Evolutionary conservation across 1,284 basidiomycete genomes (phyloP), one percentile per base, ranked within the genome.

Genomic region (Rhodotorula sp.): DNA sequence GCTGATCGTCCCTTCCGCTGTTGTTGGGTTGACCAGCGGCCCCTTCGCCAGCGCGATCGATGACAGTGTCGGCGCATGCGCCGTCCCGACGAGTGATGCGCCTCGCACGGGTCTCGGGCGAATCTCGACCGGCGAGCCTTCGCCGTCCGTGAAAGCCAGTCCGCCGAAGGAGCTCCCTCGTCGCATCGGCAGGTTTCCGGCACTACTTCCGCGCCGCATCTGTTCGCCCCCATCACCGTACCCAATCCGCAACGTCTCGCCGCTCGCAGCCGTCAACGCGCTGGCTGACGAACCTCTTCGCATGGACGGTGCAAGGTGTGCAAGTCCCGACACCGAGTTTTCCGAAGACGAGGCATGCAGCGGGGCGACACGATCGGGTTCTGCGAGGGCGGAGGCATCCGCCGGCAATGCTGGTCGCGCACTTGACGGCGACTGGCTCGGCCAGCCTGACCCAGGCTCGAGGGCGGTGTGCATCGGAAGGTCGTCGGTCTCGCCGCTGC

Each of bases 1-100:
- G 51, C 83, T 85, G 71, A 91, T 88, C 30, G 88, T 87, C 39
- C 90, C 86, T 79, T 86, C 84, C 10, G 62, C 46, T 24, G 68
- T 68, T 52, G 66, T 69, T 44, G 64, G 29, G 19, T 62, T 64
- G 13, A 71, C 69, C 9, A 64, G 46, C 30, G 19, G 13, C 24
- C 22, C 10, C 30, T 24, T 36, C 17, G n/a, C 20, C 9, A 34
- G 19, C 17, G 27, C 30, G 4, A 29, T 51, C 17, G 49, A 27
- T n/a, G 51, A 13, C 8, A 46, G 17, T 7, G 27, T 32, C 19
- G 48, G 47, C 22, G 9, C 46, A 44, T 24, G 47, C 15, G 46
- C 62, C 30, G 46, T 29, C 13, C 64, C 46, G 7, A 39, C 48
- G 20, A 66, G 34, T 9, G n/a, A 29, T 32, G 44, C 58, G 4